Evolutionary conservation across 129 eudicot genomes (phyloP), one percentile per base, ranked within the genome.

Genomic region (Deinandra increscens): DNA sequence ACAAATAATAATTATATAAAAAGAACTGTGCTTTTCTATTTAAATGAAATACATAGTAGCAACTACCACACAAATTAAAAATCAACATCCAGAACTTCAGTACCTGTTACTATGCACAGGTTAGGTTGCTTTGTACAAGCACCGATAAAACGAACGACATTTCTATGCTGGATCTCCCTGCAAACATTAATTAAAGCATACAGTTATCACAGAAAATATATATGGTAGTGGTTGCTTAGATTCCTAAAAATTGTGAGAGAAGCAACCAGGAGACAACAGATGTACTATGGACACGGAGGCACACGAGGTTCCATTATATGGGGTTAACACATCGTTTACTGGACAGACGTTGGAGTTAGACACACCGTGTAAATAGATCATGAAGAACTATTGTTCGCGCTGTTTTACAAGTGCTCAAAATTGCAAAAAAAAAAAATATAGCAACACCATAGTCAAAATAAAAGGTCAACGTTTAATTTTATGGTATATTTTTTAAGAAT

Each of bases 111-210:
- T 36, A 91, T 91, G 81, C 96, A 84, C 72, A 85, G 68, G 67
- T 86, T 74, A 64, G 96, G 94, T 60, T 78, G 81, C 70, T 88
- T 84, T 74, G 96, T 84, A 72, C 96, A 84, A 44, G 93, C 90
- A 44, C 97, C 97, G 59, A 91, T 84, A 80, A 91, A 88, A 64
- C 87, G 93, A 70, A 91, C 94, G 69, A 91, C 85, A 74, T 91
- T 91, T 73, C 23, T 69, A 73, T 91, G 97, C 20, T 81, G 88
- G 36, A 91, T 96, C 81, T 91, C 85, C 84, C 97, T 91, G 91
- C 74, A 34, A 60, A 45, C 22, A 69, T 51, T 31, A 72, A 45
- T 0, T 11, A 19, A 60, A 45, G 11, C 22, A 64, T 50, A 45
- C 46, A 26, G 29, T 59, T 31, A 71, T 39, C 33, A 23, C 39